Conservation (phyloP, 148 eudicot genomes). For the Hydrangea macrophylla region DNA sequence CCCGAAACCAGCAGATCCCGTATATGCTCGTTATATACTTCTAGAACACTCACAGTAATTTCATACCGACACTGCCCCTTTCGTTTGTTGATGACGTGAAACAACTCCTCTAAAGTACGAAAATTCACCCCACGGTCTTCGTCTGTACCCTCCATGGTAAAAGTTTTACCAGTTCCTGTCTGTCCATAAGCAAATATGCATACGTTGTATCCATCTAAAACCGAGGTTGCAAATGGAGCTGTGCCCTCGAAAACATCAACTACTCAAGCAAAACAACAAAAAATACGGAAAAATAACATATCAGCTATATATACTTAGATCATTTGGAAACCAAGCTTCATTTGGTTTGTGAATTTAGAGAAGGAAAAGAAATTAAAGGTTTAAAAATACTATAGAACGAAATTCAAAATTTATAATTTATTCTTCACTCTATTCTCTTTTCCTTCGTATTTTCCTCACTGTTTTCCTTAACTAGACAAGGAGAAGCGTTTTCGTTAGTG, state of each 20-base stretch:
- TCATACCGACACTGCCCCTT: constrained; percentile 60
- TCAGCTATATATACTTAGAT: constrained; percentile 2
- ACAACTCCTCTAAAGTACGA: constrained; percentile 79
- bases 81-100: constrained; percentile 62
- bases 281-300: constrained; percentile 3
- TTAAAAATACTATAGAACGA: no score
- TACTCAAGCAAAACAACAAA: constrained; percentile 20
- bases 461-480: no score
- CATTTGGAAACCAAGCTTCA: background rate
- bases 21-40: constrained; percentile 95
- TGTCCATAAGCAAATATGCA: constrained; percentile 98
- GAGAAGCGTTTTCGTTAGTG: no score
- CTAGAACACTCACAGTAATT: constrained; percentile 78
- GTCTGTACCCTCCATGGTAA: constrained; percentile 92
- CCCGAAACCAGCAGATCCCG: constrained; percentile 71
- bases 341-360: no score
- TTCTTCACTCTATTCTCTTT: no score
- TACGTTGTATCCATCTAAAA: constrained; percentile 91
- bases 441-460: no score
- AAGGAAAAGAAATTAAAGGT: no score
- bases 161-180: constrained; percentile 95
- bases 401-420: no score
- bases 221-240: constrained; percentile 83
- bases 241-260: constrained; percentile 88
- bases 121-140: constrained; percentile 89